Conservation (phyloP, 768 basidiomycete species). For the Serendipita vermifera region DNA sequence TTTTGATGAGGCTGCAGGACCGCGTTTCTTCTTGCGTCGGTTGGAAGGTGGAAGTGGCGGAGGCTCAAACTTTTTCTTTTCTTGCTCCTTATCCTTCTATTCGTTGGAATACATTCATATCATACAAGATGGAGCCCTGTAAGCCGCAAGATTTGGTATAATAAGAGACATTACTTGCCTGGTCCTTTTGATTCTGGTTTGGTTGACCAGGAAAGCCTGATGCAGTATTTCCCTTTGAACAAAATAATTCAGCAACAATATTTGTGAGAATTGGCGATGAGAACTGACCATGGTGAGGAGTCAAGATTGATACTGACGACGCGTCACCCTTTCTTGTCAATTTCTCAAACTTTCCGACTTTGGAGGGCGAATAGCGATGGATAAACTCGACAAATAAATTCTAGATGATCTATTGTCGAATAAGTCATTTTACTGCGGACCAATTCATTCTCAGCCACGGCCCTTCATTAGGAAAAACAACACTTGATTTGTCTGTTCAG, state of each 20-base stretch:
- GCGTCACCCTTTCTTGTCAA: no score
- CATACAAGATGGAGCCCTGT: background rate
- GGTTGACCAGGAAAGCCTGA: conserved; percentile 37
- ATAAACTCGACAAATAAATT: no score
- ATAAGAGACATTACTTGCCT: background rate
- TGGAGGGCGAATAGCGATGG: no score
- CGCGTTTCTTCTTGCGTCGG: conserved; percentile 84
- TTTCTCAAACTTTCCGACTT: no score
- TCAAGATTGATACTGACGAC: conserved; percentile 1
- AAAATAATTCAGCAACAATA: background rate
- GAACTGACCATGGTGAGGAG: conserved; percentile 1
- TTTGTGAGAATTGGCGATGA: background rate
- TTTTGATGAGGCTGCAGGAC: conserved; percentile 83
- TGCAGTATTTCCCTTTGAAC: conserved; percentile 54
- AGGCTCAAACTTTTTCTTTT: conserved; percentile 96
- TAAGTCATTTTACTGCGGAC: no score
- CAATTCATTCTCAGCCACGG: no score
- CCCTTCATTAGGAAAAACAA: no score
- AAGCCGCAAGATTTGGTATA: background rate
- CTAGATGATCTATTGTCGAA: no score
- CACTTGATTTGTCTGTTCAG: no score
- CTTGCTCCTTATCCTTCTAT: conserved; percentile 32
- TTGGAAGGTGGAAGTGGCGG: conserved; percentile 93
- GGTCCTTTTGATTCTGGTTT: conserved; percentile 33
- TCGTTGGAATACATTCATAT: conserved; percentile 17